A percentile compares a stretch with the other conserved stretches of the same genome.
These are phyloP conservation scores for Drechslerella dactyloides DNA, from an alignment of 2,329 filamentous ascomycete genomes.

Conservation along the genomic window DNA sequence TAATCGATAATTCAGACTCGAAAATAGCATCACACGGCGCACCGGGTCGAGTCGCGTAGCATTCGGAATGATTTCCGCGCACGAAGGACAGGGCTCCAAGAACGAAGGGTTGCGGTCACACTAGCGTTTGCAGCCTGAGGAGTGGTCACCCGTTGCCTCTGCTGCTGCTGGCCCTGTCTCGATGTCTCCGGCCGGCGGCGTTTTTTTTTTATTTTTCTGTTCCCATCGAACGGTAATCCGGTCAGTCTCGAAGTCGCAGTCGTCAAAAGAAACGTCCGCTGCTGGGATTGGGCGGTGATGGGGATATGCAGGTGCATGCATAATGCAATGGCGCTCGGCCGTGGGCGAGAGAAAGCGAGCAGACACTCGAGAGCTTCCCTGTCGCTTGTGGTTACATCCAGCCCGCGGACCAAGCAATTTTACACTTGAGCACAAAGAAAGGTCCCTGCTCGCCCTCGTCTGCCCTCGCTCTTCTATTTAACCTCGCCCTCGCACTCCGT, in stretches of 20 bases:
- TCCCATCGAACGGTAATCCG: too few species aligned
- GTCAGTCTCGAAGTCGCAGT: too few species aligned
- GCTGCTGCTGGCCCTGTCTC: not conserved
- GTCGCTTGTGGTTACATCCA: conserved; percentile 32
- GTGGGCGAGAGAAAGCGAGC: not conserved
- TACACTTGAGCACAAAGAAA: not conserved
- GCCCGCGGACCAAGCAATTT: not conserved
- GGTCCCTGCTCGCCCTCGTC: not conserved
- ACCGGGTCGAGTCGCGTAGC: conserved; percentile 28
- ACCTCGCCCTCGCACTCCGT: not conserved
- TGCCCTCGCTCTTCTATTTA: conserved; percentile 1
- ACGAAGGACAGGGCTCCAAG: conserved; percentile 19
- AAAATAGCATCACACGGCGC: conserved; percentile 42
- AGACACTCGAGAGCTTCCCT: conserved; percentile 5
- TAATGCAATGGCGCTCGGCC: not conserved
- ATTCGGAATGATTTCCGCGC: conserved; percentile 32
- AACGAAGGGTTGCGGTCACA: conserved; percentile 22
- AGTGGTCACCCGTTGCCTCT: conserved; percentile 1
- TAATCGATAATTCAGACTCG: conserved; percentile 34
- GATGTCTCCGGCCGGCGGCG: too few species aligned
- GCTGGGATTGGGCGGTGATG: not conserved
- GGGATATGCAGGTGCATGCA: conserved; percentile 1
- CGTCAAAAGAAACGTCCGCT: not conserved
- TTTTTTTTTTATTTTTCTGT: too few species aligned
- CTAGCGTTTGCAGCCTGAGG: conserved; percentile 17